Conservation (phyloP, 805 yeast species). For the Ogataea salicorniae region DNA sequence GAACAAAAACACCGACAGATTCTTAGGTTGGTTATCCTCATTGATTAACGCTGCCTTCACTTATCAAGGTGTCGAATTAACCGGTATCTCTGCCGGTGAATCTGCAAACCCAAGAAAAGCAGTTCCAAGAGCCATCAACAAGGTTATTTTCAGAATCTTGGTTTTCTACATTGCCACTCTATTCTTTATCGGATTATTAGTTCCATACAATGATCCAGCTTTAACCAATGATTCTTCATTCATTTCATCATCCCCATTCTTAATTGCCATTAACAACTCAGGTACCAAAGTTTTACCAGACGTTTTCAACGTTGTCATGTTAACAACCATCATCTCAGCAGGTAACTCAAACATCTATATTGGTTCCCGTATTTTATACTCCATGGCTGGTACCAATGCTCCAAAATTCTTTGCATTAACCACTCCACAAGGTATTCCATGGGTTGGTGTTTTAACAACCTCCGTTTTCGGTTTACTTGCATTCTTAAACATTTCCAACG, state of each 20-base stretch:
- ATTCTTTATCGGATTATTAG: constrained; percentile 64
- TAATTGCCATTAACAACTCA: constrained; percentile 63
- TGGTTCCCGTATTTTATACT: constrained; percentile 62
- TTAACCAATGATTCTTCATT: constrained; percentile 34
- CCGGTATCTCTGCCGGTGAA: constrained; percentile 75
- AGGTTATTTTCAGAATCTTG: constrained; percentile 60
- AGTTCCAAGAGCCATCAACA: constrained; percentile 67
- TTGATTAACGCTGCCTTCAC: constrained; percentile 74
- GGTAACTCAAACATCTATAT: constrained; percentile 73
- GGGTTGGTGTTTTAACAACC: constrained; percentile 49
- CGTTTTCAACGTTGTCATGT: constrained; percentile 67
- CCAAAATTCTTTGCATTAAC: constrained; percentile 47
- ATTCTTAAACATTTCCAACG: constrained; percentile 48
- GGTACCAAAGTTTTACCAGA: constrained; percentile 64
- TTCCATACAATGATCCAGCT: constrained; percentile 62
- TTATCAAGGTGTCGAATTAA: constrained; percentile 73
- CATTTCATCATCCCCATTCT: constrained; percentile 61
- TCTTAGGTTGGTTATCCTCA: constrained; percentile 66
- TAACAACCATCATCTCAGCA: constrained; percentile 67
- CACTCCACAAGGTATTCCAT: constrained; percentile 58
- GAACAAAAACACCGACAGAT: constrained; percentile 48
- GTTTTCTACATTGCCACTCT: constrained; percentile 61
- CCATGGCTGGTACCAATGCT: constrained; percentile 59
- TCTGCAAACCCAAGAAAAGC: constrained; percentile 62
- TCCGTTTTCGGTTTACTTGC: constrained; percentile 61